Base-by-base conservation (phyloP, 1,284 basidiomycete genomes). In the Trichosporon ovoides region DNA sequence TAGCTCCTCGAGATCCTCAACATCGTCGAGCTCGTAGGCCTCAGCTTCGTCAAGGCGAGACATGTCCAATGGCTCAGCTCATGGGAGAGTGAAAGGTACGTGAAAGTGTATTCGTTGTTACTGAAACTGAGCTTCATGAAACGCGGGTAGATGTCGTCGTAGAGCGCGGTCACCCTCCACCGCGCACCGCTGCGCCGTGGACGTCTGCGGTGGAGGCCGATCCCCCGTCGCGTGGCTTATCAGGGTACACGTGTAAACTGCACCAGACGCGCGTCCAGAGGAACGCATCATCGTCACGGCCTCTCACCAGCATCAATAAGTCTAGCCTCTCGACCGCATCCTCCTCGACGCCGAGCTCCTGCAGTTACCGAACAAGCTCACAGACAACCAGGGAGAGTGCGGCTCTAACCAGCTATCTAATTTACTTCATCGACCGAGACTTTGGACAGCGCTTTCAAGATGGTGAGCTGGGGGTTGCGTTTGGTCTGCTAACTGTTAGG, bases 401-500 rank as follows among this genome's bases (percentile, higher is more conserved):
- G 16, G 43, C 11, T 48, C n/a, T 19, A 48, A 11, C 13, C 4
- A 48, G 28, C 24, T 28, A n/a, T 19, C 14, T 24, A 13, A 20
- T 20, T 16, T 14, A 28, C 10, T 16, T 19, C 16, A 5, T 22
- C n/a, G n/a, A n/a, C n/a, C n/a, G n/a, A n/a, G n/a, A n/a, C 6
- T 14, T n/a, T n/a, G 43, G 22, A 31, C 14, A 22, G 2, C 43
- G 13, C 22, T 3, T n/a, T 16, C 62, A 67, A 38, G 57, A 69
- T 71, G 68, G 69, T 71, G 38, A 66, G 66, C 55, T 52, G 14
- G 7, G 6, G 14, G n/a, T n/a, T 20, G 19, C 16, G 18, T 22
- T 12, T 10, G 19, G 11, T 5, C 28, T 19, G 59, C 64, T 67
- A 49, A 67, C 63, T 43, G 7, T 9, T 63, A 91, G 89, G 88